Conservation (phyloP, 164 flowering plant genomes). For the Macadamia integrifolia region DNA sequence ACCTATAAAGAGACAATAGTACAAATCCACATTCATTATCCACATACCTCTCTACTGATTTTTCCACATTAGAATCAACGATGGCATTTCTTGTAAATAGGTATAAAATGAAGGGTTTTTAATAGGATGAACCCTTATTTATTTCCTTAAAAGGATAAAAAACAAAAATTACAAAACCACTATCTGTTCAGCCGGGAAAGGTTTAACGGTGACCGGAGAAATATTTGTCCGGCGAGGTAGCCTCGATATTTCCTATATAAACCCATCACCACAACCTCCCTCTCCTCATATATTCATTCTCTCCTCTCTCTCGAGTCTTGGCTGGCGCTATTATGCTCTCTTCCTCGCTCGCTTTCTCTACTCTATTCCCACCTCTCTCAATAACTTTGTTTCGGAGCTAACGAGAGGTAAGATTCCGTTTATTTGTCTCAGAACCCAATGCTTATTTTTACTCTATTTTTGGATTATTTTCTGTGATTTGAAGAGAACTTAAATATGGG, state of each 20-base stretch:
- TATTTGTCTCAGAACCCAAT: background rate
- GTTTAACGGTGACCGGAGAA: slow-evolving; percentile 32
- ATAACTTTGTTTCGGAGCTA: slow-evolving; percentile 16
- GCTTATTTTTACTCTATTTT: background rate
- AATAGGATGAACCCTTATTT: too few species aligned
- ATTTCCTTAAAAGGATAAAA: background rate
- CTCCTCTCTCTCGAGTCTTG: background rate
- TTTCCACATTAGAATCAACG: too few species aligned
- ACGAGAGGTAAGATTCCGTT: slow-evolving; percentile 25
- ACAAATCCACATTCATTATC: too few species aligned
- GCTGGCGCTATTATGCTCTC: background rate
- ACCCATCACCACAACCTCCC: slow-evolving; percentile 26
- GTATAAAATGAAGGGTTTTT: background rate
- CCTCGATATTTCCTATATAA: slow-evolving; percentile 54
- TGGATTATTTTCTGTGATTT: background rate
- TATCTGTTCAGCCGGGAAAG: slow-evolving; percentile 4
- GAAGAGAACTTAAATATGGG: background rate
- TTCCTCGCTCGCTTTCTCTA: slow-evolving; percentile 5
- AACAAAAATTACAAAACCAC: background rate
- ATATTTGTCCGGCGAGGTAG: slow-evolving; percentile 21
- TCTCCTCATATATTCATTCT: slow-evolving; percentile 18
- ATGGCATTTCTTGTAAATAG: background rate
- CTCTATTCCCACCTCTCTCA: slow-evolving; percentile 1
- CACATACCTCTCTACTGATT: too few species aligned
- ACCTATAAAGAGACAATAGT: too few species aligned